Evolutionary conservation across 2,329 filamentous ascomycete genomes (phyloP).

Genomic region (Coniella vitis): DNA sequence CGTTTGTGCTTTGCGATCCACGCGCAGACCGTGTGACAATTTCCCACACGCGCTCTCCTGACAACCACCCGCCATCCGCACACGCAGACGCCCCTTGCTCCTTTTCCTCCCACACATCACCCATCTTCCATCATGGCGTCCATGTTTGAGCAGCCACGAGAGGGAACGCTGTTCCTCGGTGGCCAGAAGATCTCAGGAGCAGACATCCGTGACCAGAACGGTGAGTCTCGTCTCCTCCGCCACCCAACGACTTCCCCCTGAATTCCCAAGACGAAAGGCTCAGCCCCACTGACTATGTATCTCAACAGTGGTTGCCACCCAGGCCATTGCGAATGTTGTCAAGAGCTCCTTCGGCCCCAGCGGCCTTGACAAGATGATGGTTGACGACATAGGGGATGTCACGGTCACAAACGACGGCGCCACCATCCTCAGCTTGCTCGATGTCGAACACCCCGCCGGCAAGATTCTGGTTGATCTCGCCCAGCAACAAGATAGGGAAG

Average conservation of each 20-base stretch:
- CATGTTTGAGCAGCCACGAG: constrained; percentile 92
- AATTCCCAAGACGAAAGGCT: not conserved
- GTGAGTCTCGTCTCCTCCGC: constrained; percentile 33
- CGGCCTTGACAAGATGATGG: constrained; percentile 99
- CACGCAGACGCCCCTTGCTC: not conserved
- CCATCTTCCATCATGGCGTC: constrained; percentile 61
- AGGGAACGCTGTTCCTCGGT: constrained; percentile 93
- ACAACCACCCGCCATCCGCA: not conserved
- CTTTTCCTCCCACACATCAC: not conserved
- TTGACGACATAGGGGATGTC: constrained; percentile 98
- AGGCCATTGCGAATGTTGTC: constrained; percentile 97
- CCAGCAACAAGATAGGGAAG: constrained; percentile 98
- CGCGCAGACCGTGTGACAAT: constrained; percentile 1
- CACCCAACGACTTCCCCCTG: no score
- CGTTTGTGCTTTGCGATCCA: not conserved
- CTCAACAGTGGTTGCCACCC: constrained; percentile 74
- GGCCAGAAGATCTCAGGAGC: constrained; percentile 95
- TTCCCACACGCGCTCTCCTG: not conserved
- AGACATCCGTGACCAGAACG: constrained; percentile 96
- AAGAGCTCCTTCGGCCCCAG: constrained; percentile 98
- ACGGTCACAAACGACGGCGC: constrained; percentile 98
- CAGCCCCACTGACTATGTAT: constrained; percentile 17
- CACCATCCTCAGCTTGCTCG: constrained; percentile 88
- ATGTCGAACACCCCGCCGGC: constrained; percentile 95
- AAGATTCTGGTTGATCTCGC: constrained; percentile 97